These are phyloP conservation scores for Silybum marianum DNA, from an alignment of 129 eudicot species.

Conservation along the genomic window DNA sequence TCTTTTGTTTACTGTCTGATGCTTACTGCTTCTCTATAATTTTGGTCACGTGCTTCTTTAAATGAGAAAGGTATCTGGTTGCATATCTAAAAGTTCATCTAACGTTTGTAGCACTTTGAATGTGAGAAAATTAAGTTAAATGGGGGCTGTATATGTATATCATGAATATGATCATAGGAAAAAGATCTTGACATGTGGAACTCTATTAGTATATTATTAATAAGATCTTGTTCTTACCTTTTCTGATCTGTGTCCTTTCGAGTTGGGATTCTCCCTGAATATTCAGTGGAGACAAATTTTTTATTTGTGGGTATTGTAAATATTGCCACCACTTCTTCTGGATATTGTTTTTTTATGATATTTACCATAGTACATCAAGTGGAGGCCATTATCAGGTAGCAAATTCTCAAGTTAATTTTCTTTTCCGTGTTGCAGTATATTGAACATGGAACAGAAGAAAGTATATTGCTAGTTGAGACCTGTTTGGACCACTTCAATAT, in stretches of 20 bases:
- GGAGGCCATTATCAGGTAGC: neutral
- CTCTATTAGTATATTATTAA: neutral
- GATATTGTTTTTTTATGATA: neutral
- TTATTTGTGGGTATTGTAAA: neutral
- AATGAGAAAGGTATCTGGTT: neutral
- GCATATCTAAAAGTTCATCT: neutral
- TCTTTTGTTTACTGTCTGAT: neutral
- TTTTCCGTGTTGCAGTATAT: slow-evolving; percentile 36
- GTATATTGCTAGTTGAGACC: slow-evolving; percentile 53
- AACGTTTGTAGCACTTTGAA: neutral
- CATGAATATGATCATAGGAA: neutral
- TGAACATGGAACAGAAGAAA: slow-evolving; percentile 52
- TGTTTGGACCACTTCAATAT: slow-evolving; percentile 49
- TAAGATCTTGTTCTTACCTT: neutral
- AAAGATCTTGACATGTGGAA: neutral
- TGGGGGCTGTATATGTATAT: neutral
- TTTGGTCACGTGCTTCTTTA: neutral
- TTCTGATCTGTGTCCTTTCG: neutral
- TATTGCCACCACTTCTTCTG: neutral
- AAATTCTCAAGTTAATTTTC: neutral
- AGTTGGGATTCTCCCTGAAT: neutral
- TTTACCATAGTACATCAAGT: neutral
- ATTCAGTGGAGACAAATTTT: neutral
- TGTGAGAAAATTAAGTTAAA: neutral
- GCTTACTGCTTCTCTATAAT: neutral